These are phyloP conservation scores for Lenzites betulinus DNA, from an alignment of 768 basidiomycete species.

Conservation along the genomic window DNA sequence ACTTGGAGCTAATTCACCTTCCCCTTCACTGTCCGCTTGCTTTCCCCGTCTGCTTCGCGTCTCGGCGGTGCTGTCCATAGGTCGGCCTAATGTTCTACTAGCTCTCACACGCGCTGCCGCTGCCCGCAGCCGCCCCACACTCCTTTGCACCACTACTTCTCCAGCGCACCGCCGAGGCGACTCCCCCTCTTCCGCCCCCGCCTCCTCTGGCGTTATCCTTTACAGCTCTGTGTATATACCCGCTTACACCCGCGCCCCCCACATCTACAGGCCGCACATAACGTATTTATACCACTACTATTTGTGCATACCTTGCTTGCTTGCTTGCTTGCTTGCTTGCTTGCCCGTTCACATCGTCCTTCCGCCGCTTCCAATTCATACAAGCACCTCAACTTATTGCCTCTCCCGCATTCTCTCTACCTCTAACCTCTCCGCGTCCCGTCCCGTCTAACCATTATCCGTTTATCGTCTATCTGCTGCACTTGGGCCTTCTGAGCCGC, in stretches of 20 bases:
- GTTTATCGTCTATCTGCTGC: too few relatives aligned
- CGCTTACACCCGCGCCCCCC: neutral
- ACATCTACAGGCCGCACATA: neutral
- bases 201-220: neutral
- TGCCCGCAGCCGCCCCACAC: slow-evolving; percentile 15
- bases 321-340: neutral
- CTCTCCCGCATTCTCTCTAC: too few relatives aligned
- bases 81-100: slow-evolving; percentile 15
- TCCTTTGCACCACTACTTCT: slow-evolving; percentile 9
- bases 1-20: neutral
- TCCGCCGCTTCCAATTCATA: too few relatives aligned
- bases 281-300: neutral
- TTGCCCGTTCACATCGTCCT: too few relatives aligned
- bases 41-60: neutral
- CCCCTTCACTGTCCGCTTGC: neutral
- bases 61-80: slow-evolving; percentile 5
- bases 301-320: slow-evolving; percentile 1
- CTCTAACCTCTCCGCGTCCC: too few relatives aligned
- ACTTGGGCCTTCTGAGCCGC: too few relatives aligned
- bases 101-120: slow-evolving; percentile 7
- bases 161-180: neutral
- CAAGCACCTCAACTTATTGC: too few relatives aligned
- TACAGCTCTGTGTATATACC: slow-evolving; percentile 17
- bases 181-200: too few relatives aligned
- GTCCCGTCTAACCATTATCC: too few relatives aligned